phyloP scores from a whole-genome alignment of 352 stramenopile species.

The Phytophthora niederhauseri region DNA sequence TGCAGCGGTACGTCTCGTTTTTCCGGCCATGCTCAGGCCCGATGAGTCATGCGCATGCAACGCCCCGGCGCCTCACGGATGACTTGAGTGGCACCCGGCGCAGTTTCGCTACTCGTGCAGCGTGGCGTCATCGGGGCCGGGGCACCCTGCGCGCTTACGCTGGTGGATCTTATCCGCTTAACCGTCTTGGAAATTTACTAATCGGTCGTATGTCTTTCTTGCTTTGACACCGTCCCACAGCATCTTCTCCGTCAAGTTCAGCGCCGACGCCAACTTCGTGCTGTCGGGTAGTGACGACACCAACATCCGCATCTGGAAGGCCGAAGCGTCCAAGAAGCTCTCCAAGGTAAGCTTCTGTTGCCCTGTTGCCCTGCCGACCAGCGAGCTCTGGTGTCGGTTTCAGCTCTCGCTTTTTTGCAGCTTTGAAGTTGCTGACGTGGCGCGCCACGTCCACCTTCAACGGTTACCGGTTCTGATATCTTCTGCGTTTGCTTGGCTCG shows the following conservation, averaged over 20 bases:
- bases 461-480: slow-evolving; percentile 23
- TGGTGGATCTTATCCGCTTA: slow-evolving; percentile 23
- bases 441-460: slow-evolving; percentile 9
- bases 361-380: background rate
- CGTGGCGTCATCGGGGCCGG: slow-evolving; percentile 9
- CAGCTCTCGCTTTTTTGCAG: slow-evolving; percentile 17
- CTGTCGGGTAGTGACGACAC: slow-evolving; percentile 99
- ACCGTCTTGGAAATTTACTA: slow-evolving; percentile 21
- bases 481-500: slow-evolving; percentile 27
- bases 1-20: slow-evolving; percentile 92
- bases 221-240: slow-evolving; percentile 22
- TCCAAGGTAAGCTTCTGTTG: slow-evolving; percentile 73
- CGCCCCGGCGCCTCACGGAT: slow-evolving; percentile 14
- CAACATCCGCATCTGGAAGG: slow-evolving; percentile 99
- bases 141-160: background rate
- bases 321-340: slow-evolving; percentile 94
- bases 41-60: slow-evolving; percentile 17
- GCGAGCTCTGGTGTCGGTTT: slow-evolving; percentile 1
- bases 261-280: slow-evolving; percentile 94
- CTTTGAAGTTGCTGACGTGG: slow-evolving; percentile 31
- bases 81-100: slow-evolving; percentile 10
- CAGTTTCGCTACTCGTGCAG: slow-evolving; percentile 17
- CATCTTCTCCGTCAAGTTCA: slow-evolving; percentile 90
- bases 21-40: background rate
- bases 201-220: background rate